Base-by-base conservation (phyloP, 1,284 basidiomycete species). In the Cystobasidiaceae sp. region DNA sequence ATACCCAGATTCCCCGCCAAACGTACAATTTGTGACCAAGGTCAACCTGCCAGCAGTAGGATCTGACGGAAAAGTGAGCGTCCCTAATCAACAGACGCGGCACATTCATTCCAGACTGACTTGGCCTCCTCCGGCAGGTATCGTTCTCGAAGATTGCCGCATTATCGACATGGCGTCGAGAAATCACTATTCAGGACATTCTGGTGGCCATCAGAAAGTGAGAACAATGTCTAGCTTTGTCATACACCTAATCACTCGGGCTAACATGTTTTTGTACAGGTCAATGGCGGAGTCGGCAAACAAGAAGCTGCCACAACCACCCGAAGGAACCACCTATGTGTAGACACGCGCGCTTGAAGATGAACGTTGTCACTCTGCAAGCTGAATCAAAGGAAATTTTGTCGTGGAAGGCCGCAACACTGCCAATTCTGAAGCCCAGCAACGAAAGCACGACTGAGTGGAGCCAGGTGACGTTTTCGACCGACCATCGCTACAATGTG, bases 1-100 rank as follows among this genome's bases (percentile, higher is more conserved):
- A 4, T 98, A 98, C 77, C 94, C 96, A 6, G 89, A 93, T 71
- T 69, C 70, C 19, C 88, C 86, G 3, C 92, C 91, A 11, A 78
- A 79, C n/a, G 83, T 94, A 56, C 83, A 86, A 66, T 98, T 98
- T 78, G 76, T 90, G 68, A 94, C 90, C 55, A 84, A 86, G 68
- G 90, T 98, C 73, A 97, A 97, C 77, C 82, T 98, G n/a, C 94
- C 96, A 1, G 97, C 93, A 74, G 93, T 98, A 70, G 84, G 82
- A 72, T 74, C 78, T 6, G 82, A 87, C 69, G 93, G 94, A 52
- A 83, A 79, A 57, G 81, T 80, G 65, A 17, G 51, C 23, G 7
- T 6, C n/a, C n/a, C n/a, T n/a, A n/a, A n/a, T n/a, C 11, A 15
- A 46, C 3, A n/a, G 13, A 19, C 5, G 23, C 3, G 21, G 21